Evolutionary conservation across 805 yeast genomes (phyloP), one percentile per base, ranked within the genome.

Genomic region (Kodamaea restingae): DNA sequence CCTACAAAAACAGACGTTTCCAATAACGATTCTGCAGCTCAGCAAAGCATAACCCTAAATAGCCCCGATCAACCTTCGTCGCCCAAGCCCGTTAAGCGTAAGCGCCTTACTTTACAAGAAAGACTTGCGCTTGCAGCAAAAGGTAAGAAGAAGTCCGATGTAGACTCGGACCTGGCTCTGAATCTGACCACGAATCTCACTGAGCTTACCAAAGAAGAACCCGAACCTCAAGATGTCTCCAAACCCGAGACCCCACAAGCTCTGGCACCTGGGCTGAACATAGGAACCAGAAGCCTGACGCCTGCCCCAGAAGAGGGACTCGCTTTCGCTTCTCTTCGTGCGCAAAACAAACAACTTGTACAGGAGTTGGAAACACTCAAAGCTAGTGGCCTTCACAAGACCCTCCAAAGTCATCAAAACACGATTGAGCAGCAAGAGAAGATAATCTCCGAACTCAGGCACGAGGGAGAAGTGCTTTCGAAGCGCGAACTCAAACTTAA

Each of bases 81-180:
- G n/a, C 22, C 22, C 8, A 71, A 25, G 10, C 31, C 31, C 5
- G 8, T 12, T 4, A 30, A 30, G 12, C 32, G 32, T 12, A 30
- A 69, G 56, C 70, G 90, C 45, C 63, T 86, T 14, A 80, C 95
- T 0, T 67, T 91, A 48, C 95, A 87, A 52, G 96, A 90, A 52
- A 70, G 97, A 44, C 68, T 90, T 38, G 95, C 93, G 1, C 60
- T 80, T 45, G 96, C 96, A 1, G 88, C 95, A 5, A 71, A 75
- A 42, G 67, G 67, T 10, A 67, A 67, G 22, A 42, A 45, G 21
- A 59, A 56, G 21, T 27, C 31, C 10, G 31, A 27, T 27, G 32
- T 8, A 7, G 21, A 30, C 7, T 9, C 21, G 6, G 32, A 30
- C 20, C 32, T 30, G 32, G 32, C 32, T 4, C 32, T 30, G 32